A percentile compares a stretch with the other conserved stretches of the same genome.
phyloP scores from a whole-genome alignment of 2,329 filamentous ascomycete genomes.

The Penicillium sp. region DNA sequence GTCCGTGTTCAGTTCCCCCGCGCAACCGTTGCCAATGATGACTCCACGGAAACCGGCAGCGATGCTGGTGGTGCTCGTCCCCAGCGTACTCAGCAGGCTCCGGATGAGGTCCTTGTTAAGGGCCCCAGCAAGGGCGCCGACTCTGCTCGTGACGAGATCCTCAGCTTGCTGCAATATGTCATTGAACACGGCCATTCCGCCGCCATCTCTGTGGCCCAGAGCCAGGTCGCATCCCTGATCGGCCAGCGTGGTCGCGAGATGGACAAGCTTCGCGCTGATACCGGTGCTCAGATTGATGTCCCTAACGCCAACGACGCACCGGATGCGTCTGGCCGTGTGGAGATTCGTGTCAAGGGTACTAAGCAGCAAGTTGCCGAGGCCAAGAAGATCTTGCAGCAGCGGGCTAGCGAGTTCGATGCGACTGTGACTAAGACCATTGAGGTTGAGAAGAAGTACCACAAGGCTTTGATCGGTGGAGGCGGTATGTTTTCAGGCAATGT shows the following conservation, averaged over 20 bases:
- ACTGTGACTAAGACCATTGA: slow-evolving; percentile 82
- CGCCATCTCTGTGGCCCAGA: slow-evolving; percentile 81
- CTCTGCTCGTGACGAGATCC: slow-evolving; percentile 84
- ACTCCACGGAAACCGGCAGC: slow-evolving; percentile 62
- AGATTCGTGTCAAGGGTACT: slow-evolving; percentile 89
- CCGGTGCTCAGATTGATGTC: slow-evolving; percentile 87
- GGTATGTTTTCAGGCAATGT: slow-evolving; percentile 58
- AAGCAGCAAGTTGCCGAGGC: slow-evolving; percentile 87
- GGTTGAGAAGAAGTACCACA: slow-evolving; percentile 91
- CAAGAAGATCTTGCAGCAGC: slow-evolving; percentile 84
- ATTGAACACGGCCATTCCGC: slow-evolving; percentile 81
- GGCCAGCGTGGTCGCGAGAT: slow-evolving; percentile 86
- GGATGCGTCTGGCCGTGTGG: slow-evolving; percentile 66
- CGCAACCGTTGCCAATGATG: slow-evolving; percentile 53
- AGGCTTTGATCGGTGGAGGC: slow-evolving; percentile 78
- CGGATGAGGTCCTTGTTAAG: slow-evolving; percentile 86
- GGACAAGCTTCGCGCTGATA: slow-evolving; percentile 80
- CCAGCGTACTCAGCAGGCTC: slow-evolving; percentile 67
- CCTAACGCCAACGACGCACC: slow-evolving; percentile 72
- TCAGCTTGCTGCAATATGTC: slow-evolving; percentile 82
- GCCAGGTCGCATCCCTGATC: slow-evolving; percentile 89
- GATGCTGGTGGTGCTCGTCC: slow-evolving; percentile 61
- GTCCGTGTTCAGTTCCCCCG: slow-evolving; percentile 96
- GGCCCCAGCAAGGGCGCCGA: slow-evolving; percentile 92
- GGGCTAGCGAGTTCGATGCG: slow-evolving; percentile 81